Percentiles rank a stretch among this genome's conserved stretches.
phyloP scores from a whole-genome alignment of 2,329 filamentous ascomycete genomes.

The Nothophoma quercina region DNA sequence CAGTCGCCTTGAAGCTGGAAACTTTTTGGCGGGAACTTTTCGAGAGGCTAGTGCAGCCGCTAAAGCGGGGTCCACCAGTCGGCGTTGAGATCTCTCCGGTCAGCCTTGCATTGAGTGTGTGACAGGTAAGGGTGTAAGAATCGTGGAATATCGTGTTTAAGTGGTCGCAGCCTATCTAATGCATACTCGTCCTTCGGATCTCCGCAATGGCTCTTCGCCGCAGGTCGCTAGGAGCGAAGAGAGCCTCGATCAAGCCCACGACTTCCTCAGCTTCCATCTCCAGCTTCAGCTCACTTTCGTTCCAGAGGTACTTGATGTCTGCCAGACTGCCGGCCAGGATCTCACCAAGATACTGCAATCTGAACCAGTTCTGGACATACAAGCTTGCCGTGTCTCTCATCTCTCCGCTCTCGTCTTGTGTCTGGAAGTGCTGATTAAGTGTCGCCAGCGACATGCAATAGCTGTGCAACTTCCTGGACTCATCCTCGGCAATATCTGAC shows the following conservation, averaged over 20 bases:
- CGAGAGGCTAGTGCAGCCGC: conserved; percentile 26
- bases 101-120: conserved; percentile 9
- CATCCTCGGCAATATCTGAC: conserved; percentile 68
- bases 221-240: conserved; percentile 70
- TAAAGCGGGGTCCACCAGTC: conserved; percentile 29
- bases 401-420: conserved; percentile 50
- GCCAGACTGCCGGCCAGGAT: conserved; percentile 69
- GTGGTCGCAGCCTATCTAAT: conserved; percentile 14
- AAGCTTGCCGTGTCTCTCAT: conserved; percentile 65
- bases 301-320: conserved; percentile 72
- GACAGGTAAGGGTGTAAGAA: too few relatives aligned
- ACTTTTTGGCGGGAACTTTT: conserved; percentile 37
- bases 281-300: conserved; percentile 67
- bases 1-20: conserved; percentile 28
- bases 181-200: conserved; percentile 52
- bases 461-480: conserved; percentile 65
- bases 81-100: conserved; percentile 31
- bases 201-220: conserved; percentile 65
- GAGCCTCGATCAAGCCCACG: conserved; percentile 67
- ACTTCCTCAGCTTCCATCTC: conserved; percentile 70
- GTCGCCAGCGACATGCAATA: conserved; percentile 64
- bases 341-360: conserved; percentile 70
- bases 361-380: conserved; percentile 70
- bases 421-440: conserved; percentile 65
- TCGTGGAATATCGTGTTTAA: conserved; percentile 12